These are phyloP conservation scores for Colletotrichum sp. DNA, from an alignment of 2,329 filamentous ascomycete species.

Conservation along the genomic window DNA sequence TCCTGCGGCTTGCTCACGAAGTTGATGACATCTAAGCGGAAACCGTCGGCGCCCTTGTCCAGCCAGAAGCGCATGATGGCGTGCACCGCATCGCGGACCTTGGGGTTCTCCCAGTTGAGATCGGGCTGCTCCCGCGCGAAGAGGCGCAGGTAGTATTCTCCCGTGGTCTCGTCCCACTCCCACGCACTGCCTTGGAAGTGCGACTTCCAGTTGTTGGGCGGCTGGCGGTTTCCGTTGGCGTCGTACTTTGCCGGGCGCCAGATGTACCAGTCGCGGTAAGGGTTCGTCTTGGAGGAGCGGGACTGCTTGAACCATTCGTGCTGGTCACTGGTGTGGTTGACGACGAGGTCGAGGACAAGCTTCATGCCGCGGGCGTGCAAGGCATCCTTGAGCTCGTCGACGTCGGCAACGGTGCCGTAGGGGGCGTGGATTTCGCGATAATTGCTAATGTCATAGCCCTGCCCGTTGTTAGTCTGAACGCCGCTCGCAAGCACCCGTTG, in stretches of 20 bases:
- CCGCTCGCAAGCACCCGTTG: neutral
- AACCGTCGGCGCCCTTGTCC: slow-evolving; percentile 68
- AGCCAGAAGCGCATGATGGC: slow-evolving; percentile 78
- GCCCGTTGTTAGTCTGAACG: neutral
- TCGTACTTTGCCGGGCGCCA: slow-evolving; percentile 67
- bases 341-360: slow-evolving; percentile 73
- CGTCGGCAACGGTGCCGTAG: slow-evolving; percentile 72
- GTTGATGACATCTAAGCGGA: slow-evolving; percentile 72
- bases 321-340: slow-evolving; percentile 71
- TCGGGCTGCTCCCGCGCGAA: slow-evolving; percentile 77
- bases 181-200: slow-evolving; percentile 42
- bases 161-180: slow-evolving; percentile 53
- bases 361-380: slow-evolving; percentile 70
- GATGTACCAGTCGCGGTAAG: slow-evolving; percentile 67
- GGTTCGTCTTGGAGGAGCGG: slow-evolving; percentile 55
- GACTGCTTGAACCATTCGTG: slow-evolving; percentile 65
- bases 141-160: slow-evolving; percentile 67
- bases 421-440: slow-evolving; percentile 69
- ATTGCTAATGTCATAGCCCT: slow-evolving; percentile 73
- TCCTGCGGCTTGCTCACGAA: slow-evolving; percentile 66
- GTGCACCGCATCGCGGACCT: slow-evolving; percentile 69
- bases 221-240: slow-evolving; percentile 58
- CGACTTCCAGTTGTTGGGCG: slow-evolving; percentile 63
- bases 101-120: slow-evolving; percentile 77
- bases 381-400: slow-evolving; percentile 65